phyloP scores from a whole-genome alignment of 257 asterid genomes.

The Solanum medicagineum region DNA sequence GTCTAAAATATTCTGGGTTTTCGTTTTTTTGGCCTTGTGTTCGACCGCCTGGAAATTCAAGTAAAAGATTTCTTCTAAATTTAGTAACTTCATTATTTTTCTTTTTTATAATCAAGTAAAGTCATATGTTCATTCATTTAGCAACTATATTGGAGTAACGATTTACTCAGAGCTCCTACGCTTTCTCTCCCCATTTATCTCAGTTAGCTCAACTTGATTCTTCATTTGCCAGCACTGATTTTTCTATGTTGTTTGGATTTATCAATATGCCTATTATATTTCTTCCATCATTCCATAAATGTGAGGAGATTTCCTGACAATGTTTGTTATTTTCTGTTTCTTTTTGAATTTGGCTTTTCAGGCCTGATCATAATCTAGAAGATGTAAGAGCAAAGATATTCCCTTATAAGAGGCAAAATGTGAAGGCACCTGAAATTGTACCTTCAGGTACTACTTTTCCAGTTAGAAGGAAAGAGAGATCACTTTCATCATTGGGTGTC shows the following conservation, averaged over 20 bases:
- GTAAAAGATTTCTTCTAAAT: not conserved
- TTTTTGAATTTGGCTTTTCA: constrained; percentile 9
- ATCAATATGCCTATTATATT: not conserved
- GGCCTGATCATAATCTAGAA: constrained; percentile 89
- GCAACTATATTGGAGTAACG: not conserved
- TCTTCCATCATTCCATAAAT: not conserved
- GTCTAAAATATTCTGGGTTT: not conserved
- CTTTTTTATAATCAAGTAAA: not conserved
- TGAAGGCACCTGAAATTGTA: constrained; percentile 55
- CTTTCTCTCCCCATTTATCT: not conserved
- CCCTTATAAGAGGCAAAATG: constrained; percentile 72
- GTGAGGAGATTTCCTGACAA: not conserved
- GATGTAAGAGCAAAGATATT: constrained; percentile 81
- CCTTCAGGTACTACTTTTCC: constrained; percentile 58
- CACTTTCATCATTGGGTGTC: constrained; percentile 85
- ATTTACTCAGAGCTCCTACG: not conserved
- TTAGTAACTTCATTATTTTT: not conserved
- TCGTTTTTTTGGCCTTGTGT: not conserved
- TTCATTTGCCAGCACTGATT: not conserved
- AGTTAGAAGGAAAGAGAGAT: constrained; percentile 90
- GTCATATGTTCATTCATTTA: not conserved
- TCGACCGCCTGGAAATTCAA: not conserved
- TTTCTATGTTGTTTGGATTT: not conserved
- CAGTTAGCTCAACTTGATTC: not conserved
- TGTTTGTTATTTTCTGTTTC: not conserved